Base-by-base conservation (phyloP, 345 rosid genomes). In the Citrus glauca region DNA sequence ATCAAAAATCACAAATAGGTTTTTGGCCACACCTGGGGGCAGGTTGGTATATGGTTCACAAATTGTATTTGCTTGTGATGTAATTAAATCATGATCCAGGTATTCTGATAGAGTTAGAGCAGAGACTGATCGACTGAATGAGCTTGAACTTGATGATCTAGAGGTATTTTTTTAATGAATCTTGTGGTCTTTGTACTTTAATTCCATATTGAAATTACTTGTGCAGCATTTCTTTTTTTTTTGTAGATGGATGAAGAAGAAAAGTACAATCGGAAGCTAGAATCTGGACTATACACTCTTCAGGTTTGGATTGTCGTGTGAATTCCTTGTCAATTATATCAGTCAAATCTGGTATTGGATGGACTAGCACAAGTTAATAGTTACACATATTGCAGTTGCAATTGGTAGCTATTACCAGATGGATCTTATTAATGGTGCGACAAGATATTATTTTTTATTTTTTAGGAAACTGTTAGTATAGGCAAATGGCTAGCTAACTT, bases 211-310 rank as follows among this genome's bases (percentile, higher is more conserved):
- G 74, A 73, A 60, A 79, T 28, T 63, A 50, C 28, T 65, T 71
- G 9, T 67, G 69, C 60, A 69, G 24, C 50, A 71, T 68, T 65
- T 24, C 40, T 62, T 63, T 20, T 20, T 55, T 24, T 77, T 70
- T 62, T 79, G 30, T 90, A 96, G 98, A 86, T 94, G 88, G 95
- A 94, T 85, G 99, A 94, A 75, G 97, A 96, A 69, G 98, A 94
- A 85, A 90, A 79, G 64, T 94, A 94, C 85, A 94, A 86, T 55
- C 83, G 95, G 70, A 92, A 80, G 83, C 93, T 95, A 35, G 99
- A 93, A 82, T 91, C 96, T 85, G 99, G 98, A 80, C 91, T 93
- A 25, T 95, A 95, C 87, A 91, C 96, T 75, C 98, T 95, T 76
- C 98, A 93, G 99, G 99, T 95, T 79, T 74, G 87, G 61, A 59